phyloP scores from a whole-genome alignment of 1,139 yeast genomes.

The Candida gigantensis region DNA sequence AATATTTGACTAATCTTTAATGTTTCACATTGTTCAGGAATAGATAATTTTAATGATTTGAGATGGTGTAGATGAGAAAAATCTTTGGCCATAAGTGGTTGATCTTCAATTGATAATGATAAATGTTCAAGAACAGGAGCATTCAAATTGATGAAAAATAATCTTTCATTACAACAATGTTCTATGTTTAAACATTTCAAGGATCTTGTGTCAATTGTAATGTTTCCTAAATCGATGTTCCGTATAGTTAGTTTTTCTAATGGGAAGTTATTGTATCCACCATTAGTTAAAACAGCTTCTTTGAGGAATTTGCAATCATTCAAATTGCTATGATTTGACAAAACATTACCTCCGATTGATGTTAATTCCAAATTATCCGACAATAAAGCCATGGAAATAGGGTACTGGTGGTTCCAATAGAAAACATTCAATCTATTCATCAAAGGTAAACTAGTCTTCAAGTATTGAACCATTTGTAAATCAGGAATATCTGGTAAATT shows the following conservation, averaged over 20 bases:
- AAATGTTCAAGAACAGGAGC: slow-evolving; percentile 5
- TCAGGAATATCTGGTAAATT: slow-evolving; percentile 32
- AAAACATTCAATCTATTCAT: slow-evolving; percentile 22
- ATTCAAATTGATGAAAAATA: slow-evolving; percentile 6
- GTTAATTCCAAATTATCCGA: slow-evolving; percentile 6
- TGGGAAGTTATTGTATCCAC: background rate
- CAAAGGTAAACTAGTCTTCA: slow-evolving; percentile 21
- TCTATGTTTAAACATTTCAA: slow-evolving; percentile 12
- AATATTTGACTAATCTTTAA: slow-evolving; percentile 2
- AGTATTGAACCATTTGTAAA: slow-evolving; percentile 19
- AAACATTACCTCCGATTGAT: slow-evolving; percentile 9
- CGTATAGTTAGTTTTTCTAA: slow-evolving; percentile 8
- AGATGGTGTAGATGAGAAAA: slow-evolving; percentile 5
- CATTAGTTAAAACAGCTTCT: slow-evolving; percentile 6
- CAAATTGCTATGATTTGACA: background rate
- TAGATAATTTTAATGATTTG: slow-evolving; percentile 5
- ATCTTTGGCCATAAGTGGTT: slow-evolving; percentile 7
- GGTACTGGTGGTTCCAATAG: slow-evolving; percentile 20
- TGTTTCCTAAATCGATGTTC: slow-evolving; percentile 10
- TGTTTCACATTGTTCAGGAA: slow-evolving; percentile 3
- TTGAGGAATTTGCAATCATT: background rate
- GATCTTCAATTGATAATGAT: slow-evolving; percentile 7
- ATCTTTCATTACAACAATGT: slow-evolving; percentile 12
- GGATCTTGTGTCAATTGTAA: slow-evolving; percentile 5
- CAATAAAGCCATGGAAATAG: slow-evolving; percentile 7